Conservation (phyloP, 768 basidiomycete genomes). For the Russula vinacea region DNA sequence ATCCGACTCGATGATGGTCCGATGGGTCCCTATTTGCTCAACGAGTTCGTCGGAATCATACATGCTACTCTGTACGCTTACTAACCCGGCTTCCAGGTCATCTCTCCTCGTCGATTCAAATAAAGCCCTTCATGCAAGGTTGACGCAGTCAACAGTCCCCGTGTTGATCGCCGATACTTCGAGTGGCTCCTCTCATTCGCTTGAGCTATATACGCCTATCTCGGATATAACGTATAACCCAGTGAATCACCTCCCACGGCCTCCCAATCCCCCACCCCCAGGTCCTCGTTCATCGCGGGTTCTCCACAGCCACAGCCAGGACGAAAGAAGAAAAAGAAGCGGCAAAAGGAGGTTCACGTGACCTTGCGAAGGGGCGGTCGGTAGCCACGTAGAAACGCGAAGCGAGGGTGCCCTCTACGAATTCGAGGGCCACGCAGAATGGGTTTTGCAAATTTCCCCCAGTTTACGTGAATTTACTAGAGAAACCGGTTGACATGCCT, state of each 20-base stretch:
- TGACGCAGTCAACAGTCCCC: constrained; percentile 26
- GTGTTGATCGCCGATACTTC: not conserved
- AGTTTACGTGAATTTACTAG: not conserved
- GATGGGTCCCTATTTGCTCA: constrained; percentile 43
- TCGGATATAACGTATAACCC: constrained; percentile 6
- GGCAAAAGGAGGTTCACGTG: not conserved
- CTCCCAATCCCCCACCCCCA: not conserved
- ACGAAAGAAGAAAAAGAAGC: constrained; percentile 4
- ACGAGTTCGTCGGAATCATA: constrained; percentile 43
- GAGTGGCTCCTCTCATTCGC: not conserved
- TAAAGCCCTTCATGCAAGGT: constrained; percentile 31
- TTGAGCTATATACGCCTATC: not conserved
- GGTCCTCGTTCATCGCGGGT: not conserved
- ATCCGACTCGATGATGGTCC: constrained; percentile 18
- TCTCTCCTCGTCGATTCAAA: constrained; percentile 32
- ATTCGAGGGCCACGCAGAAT: not conserved
- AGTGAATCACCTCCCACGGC: not conserved
- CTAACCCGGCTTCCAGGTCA: constrained; percentile 28
- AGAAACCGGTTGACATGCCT: not conserved
- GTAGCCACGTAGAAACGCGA: not conserved
- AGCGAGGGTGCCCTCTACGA: not conserved
- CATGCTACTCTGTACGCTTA: not conserved
- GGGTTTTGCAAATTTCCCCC: not conserved
- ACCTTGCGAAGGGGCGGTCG: constrained; percentile 20
- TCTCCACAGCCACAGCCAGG: not conserved